Conservation (phyloP, 331 rosid species). For the Stylosanthes scabra region DNA sequence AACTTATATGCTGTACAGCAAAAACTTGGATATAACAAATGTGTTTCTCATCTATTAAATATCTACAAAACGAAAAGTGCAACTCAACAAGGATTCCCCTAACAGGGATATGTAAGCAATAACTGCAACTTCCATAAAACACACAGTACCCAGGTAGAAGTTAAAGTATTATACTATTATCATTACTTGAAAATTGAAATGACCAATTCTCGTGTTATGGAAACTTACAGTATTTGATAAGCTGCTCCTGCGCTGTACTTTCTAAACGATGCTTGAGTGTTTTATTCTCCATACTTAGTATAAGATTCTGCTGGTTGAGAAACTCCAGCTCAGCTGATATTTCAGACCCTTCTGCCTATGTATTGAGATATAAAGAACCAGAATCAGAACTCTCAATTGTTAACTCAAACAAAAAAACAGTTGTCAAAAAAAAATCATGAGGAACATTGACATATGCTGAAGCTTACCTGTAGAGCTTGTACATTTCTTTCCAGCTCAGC, state of each 20-base stretch:
- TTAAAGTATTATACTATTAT: not conserved
- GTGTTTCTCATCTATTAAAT: conserved; percentile 8
- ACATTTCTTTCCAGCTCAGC: conserved; percentile 98
- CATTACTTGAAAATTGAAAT: conserved; percentile 23
- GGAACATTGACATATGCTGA: conserved; percentile 38
- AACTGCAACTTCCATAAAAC: conserved; percentile 13
- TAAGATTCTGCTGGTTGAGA: conserved; percentile 92
- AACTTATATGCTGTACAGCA: conserved; percentile 22
- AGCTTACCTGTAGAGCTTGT: conserved; percentile 89
- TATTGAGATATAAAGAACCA: conserved; percentile 40
- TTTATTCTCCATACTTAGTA: conserved; percentile 97
- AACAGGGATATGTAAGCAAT: conserved; percentile 10
- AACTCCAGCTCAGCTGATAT: conserved; percentile 95
- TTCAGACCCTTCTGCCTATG: conserved; percentile 90
- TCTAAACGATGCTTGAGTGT: conserved; percentile 98
- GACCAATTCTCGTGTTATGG: conserved; percentile 22
- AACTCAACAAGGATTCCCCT: conserved; percentile 17
- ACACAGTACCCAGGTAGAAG: conserved; percentile 16
- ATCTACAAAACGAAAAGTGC: not conserved
- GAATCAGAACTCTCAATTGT: conserved; percentile 30
- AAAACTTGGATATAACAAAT: conserved; percentile 15
- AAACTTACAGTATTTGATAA: conserved; percentile 86
- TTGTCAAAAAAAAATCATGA: conserved; percentile 16
- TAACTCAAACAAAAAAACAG: not conserved
- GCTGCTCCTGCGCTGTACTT: conserved; percentile 92